These are phyloP conservation scores for Heliamphora exappendiculata DNA, from an alignment of 148 eudicot genomes.

Conservation along the genomic window DNA sequence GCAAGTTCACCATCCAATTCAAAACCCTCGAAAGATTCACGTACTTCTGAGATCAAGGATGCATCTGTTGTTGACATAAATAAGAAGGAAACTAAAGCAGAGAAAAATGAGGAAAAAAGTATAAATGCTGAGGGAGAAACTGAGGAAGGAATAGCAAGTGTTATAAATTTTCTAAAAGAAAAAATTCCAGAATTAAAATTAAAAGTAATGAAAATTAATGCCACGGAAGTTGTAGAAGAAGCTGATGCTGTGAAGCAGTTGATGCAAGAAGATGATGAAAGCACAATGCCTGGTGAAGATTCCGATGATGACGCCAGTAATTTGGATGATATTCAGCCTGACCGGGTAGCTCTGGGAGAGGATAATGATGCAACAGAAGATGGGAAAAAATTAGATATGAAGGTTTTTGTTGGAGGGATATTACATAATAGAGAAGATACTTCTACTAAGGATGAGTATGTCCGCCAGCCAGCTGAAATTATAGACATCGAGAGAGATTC, in stretches of 20 bases:
- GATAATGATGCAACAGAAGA: conserved; percentile 45
- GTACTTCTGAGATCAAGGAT: conserved; percentile 47
- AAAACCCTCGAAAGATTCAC: conserved; percentile 47
- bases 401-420: conserved; percentile 83
- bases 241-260: conserved; percentile 56
- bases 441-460: conserved; percentile 55
- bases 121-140: conserved; percentile 72
- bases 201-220: conserved; percentile 59
- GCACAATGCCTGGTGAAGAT: conserved; percentile 24
- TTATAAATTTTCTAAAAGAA: conserved; percentile 88
- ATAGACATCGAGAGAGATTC: conserved; percentile 68
- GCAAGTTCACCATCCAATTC: conserved; percentile 40
- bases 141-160: conserved; percentile 87
- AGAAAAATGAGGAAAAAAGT: conserved; percentile 57
- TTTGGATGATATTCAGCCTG: conserved; percentile 38
- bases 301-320: conserved; percentile 52
- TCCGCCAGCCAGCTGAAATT: conserved; percentile 74
- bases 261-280: conserved; percentile 44
- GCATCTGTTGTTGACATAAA: conserved; percentile 43
- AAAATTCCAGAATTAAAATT: conserved; percentile 88
- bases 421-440: conserved; percentile 69
- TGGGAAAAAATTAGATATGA: conserved; percentile 56
- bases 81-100: conserved; percentile 45
- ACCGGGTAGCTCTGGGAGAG: conserved; percentile 38
- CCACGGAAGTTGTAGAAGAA: conserved; percentile 44